These are phyloP conservation scores for Xylariaceae sp. DNA, from an alignment of 2,329 filamentous ascomycete species.

Conservation along the genomic window DNA sequence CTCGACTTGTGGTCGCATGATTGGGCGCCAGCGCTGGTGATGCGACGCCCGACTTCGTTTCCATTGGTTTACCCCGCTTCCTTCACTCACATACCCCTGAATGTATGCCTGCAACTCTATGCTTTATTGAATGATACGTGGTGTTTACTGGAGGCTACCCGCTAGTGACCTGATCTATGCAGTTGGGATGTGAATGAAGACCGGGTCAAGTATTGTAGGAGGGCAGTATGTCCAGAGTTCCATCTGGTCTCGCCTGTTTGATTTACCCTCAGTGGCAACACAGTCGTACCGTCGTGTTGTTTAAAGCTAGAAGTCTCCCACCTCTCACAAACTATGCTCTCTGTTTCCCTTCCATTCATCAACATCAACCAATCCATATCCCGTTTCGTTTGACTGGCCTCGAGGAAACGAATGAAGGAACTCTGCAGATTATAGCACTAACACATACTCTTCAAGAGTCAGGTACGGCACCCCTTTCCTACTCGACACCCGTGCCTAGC, in stretches of 20 bases:
- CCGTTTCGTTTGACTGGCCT: conserved; percentile 7
- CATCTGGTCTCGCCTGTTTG: too few species aligned
- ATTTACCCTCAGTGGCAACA: too few species aligned
- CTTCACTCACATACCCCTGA: conserved; percentile 18
- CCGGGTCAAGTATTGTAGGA: background rate
- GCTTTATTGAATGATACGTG: conserved; percentile 1
- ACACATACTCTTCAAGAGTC: conserved; percentile 11
- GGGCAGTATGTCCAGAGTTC: too few species aligned
- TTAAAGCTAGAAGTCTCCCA: conserved; percentile 9
- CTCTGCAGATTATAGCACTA: conserved; percentile 12
- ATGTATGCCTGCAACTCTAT: background rate
- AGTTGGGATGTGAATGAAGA: too few species aligned
- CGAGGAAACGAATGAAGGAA: conserved; percentile 13
- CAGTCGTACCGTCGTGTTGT: background rate
- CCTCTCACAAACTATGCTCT: background rate
- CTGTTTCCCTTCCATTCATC: conserved; percentile 7
- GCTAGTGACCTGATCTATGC: too few species aligned
- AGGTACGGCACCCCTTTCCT: conserved; percentile 9
- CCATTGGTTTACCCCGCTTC: conserved; percentile 32
- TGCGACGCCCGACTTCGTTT: conserved; percentile 18
- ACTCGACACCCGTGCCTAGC: background rate
- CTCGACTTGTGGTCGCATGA: conserved; percentile 21
- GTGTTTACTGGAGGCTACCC: background rate
- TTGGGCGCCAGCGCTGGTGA: conserved; percentile 22
- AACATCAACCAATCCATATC: background rate